Conservation (phyloP, 2,329 filamentous ascomycete genomes). For the Raffaelea deltoideospora region DNA sequence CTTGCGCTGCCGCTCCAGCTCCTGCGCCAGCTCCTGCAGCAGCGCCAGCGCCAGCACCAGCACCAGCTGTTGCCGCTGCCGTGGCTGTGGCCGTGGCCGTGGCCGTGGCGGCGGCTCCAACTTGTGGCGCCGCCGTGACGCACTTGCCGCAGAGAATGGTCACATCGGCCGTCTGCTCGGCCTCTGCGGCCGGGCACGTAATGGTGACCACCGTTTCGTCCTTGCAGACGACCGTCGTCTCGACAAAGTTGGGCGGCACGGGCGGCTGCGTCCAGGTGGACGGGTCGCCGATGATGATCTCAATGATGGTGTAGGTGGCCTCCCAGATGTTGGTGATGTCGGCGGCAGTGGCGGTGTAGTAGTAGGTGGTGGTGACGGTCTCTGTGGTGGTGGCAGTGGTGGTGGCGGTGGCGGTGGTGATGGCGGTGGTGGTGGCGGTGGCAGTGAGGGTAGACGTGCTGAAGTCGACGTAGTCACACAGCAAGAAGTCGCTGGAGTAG, state of each 20-base stretch:
- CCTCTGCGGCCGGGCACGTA: slow-evolving; percentile 7
- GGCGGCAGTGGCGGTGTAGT: slow-evolving; percentile 20
- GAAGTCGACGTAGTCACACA: too few relatives aligned
- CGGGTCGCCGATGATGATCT: slow-evolving; percentile 23
- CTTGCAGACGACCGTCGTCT: slow-evolving; percentile 9
- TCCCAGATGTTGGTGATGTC: slow-evolving; percentile 22
- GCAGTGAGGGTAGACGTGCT: not conserved
- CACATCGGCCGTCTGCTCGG: slow-evolving; percentile 3
- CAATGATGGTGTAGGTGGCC: slow-evolving; percentile 24
- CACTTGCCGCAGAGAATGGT: slow-evolving; percentile 6
- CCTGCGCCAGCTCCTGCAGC: not conserved
- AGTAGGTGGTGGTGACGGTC: slow-evolving; percentile 22
- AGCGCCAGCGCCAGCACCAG: not conserved
- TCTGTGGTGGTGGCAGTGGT: slow-evolving; percentile 13
- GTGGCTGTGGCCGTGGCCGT: not conserved
- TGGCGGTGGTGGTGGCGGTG: not conserved
- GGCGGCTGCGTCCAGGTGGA: slow-evolving; percentile 24
- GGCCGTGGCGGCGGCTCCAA: not conserved
- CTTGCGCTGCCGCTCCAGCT: not conserved
- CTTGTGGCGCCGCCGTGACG: slow-evolving; percentile 10
- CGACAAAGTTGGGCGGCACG: slow-evolving; percentile 11
- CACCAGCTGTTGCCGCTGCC: not conserved
- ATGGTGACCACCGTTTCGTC: slow-evolving; percentile 4
- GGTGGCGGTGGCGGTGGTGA: slow-evolving; percentile 4
- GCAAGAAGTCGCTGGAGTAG: too few relatives aligned